Conservation (phyloP, 2,329 filamentous ascomycete species). For the Ceratocystis papillata region DNA sequence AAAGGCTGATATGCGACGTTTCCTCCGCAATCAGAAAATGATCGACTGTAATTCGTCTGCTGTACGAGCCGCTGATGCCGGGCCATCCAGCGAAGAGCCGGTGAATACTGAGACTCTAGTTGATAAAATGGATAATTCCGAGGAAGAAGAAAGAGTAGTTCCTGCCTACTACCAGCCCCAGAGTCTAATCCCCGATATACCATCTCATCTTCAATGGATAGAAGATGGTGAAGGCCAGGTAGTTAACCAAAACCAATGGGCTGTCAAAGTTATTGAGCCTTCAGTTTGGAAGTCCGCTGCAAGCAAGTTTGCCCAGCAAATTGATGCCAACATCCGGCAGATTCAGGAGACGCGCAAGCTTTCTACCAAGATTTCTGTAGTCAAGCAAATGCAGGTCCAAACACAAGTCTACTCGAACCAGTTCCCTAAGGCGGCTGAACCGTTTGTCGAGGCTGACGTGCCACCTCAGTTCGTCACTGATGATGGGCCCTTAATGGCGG, state of each 20-base stretch:
- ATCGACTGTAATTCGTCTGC: constrained; percentile 32
- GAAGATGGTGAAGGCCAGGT: constrained; percentile 84
- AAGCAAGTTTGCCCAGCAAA: constrained; percentile 62
- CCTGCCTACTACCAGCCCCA: constrained; percentile 92
- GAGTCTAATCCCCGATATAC: constrained; percentile 74
- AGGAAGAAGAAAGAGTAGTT: constrained; percentile 56
- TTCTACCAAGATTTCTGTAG: constrained; percentile 90
- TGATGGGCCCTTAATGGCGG: constrained; percentile 76
- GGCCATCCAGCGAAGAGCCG: constrained; percentile 13
- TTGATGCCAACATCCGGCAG: constrained; percentile 84
- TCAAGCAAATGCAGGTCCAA: constrained; percentile 99
- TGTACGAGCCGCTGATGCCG: constrained; percentile 27
- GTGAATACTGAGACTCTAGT: constrained; percentile 52
- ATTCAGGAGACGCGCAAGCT: constrained; percentile 96
- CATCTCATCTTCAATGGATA: constrained; percentile 68
- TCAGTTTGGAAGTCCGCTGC: constrained; percentile 66
- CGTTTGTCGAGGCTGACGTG: constrained; percentile 77
- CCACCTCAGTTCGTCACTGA: constrained; percentile 83
- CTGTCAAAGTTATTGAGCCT: constrained; percentile 62
- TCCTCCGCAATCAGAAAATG: constrained; percentile 38
- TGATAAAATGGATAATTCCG: constrained; percentile 86
- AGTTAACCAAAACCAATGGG: constrained; percentile 78
- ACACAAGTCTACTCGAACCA: constrained; percentile 96
- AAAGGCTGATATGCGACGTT: constrained; percentile 82
- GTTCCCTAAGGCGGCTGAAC: constrained; percentile 91